These are phyloP conservation scores for Amborella trichopoda DNA, from an alignment of 164 flowering plant genomes.

Conservation along the genomic window DNA sequence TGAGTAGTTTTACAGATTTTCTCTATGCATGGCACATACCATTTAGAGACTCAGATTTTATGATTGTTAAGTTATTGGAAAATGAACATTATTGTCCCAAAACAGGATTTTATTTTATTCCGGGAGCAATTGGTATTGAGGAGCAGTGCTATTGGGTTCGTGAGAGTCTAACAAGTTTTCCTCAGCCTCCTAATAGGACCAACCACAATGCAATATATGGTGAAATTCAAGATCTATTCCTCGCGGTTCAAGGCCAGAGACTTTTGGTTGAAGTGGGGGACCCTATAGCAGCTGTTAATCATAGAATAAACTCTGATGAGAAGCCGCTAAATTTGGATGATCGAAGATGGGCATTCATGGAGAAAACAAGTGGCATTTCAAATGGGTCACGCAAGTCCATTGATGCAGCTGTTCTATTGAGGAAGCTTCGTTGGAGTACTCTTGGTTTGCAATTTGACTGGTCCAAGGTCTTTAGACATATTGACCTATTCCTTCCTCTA, in stretches of 20 bases:
- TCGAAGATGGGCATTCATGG: constrained; percentile 36
- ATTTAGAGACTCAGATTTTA: too few species aligned
- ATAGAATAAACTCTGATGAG: constrained; percentile 5
- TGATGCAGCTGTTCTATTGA: constrained; percentile 51
- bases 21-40: too few species aligned
- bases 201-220: constrained; percentile 87
- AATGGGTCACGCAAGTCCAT: constrained; percentile 34
- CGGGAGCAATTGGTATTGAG: constrained; percentile 64
- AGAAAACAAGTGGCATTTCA: constrained; percentile 16
- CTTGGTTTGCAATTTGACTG: constrained; percentile 97
- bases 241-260: constrained; percentile 44
- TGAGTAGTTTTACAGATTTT: too few species aligned
- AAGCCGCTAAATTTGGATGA: constrained; percentile 12
- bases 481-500: background rate
- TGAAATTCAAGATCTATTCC: constrained; percentile 45
- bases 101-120: constrained; percentile 91
- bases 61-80: too few species aligned
- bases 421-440: constrained; percentile 94
- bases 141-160: constrained; percentile 79
- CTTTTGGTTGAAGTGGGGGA: constrained; percentile 31
- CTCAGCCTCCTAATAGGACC: constrained; percentile 94
- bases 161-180: constrained; percentile 72
- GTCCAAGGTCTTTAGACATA: constrained; percentile 63
- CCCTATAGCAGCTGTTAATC: constrained; percentile 7
- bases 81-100: constrained; percentile 1